phyloP scores from a whole-genome alignment of 176 grass and related monocot species.

The Ensete ventricosum region DNA sequence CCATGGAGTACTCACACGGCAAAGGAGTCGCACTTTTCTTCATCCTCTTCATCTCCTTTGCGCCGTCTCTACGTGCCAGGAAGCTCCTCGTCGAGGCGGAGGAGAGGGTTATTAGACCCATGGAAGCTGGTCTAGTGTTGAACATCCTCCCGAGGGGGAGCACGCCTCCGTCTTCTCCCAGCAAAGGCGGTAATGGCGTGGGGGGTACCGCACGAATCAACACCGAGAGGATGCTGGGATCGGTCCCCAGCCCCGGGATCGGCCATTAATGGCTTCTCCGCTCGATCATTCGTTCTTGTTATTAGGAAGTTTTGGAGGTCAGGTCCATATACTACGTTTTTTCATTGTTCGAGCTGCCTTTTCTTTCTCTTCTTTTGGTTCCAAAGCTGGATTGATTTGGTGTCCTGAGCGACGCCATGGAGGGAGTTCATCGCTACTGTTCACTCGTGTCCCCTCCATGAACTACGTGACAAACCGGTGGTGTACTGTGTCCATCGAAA shows the following conservation, averaged over 20 bases:
- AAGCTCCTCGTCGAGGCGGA: constrained; percentile 3
- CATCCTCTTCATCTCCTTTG: not conserved
- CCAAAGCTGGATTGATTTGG: not conserved
- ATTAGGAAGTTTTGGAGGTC: constrained; percentile 20
- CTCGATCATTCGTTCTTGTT: not conserved
- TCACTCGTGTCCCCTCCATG: too few species aligned
- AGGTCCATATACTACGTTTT: not conserved
- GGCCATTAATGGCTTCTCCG: constrained; percentile 41
- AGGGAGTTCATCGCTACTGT: too few species aligned
- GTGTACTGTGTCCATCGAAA: too few species aligned
- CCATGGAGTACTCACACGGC: not conserved
- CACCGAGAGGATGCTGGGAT: constrained; percentile 40
- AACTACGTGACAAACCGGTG: too few species aligned
- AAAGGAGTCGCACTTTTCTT: not conserved
- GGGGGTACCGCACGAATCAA: not conserved
- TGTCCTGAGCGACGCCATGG: not conserved
- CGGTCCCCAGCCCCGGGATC: constrained; percentile 80
- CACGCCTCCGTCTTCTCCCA: constrained; percentile 4
- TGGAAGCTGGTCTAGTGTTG: not conserved
- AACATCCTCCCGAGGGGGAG: not conserved
- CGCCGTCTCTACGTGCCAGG: constrained; percentile 2
- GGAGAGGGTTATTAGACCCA: not conserved
- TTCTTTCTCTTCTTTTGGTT: too few species aligned
- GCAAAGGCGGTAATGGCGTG: not conserved
- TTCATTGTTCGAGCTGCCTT: too few species aligned